Evolutionary conservation across 441 rosid species (phyloP).

Genomic region (Capsella rubella): DNA sequence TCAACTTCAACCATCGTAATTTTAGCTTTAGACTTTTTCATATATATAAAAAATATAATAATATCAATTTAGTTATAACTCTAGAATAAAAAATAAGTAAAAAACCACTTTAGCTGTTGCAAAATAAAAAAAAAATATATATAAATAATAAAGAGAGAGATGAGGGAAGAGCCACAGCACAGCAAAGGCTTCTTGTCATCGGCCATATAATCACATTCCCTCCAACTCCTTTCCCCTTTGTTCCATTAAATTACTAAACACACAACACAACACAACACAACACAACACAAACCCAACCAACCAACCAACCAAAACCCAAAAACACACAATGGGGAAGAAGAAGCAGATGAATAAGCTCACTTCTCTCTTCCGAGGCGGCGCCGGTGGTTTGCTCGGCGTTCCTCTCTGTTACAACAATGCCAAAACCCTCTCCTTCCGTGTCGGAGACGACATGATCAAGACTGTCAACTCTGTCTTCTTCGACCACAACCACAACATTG

Average conservation of each 20-base stretch:
- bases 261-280: background rate
- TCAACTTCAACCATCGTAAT: background rate
- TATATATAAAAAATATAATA: too few relatives aligned
- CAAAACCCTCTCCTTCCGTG: constrained; percentile 40
- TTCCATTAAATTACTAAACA: constrained; percentile 32
- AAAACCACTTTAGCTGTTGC: background rate
- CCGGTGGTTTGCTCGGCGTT: constrained; percentile 23
- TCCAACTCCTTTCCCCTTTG: constrained; percentile 31
- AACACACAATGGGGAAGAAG: constrained; percentile 37
- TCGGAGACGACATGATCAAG: constrained; percentile 42
- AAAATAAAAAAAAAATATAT: background rate
- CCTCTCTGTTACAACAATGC: constrained; percentile 49
- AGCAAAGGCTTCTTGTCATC: too few relatives aligned
- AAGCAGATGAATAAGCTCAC: constrained; percentile 43
- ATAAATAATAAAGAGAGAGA: constrained; percentile 32
- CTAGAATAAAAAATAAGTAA: background rate
- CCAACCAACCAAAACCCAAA: too few relatives aligned
- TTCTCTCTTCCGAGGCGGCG: constrained; percentile 36
- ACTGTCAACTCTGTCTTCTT: constrained; percentile 47
- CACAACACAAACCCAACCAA: background rate
- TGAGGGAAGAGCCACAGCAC: constrained; percentile 38
- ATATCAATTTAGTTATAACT: background rate
- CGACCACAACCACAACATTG: constrained; percentile 13
- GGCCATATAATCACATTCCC: constrained; percentile 32
- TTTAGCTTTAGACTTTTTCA: too few relatives aligned